These are phyloP conservation scores for Aspergillus sp. DNA, from an alignment of 2,329 filamentous ascomycete genomes.

Conservation along the genomic window DNA sequence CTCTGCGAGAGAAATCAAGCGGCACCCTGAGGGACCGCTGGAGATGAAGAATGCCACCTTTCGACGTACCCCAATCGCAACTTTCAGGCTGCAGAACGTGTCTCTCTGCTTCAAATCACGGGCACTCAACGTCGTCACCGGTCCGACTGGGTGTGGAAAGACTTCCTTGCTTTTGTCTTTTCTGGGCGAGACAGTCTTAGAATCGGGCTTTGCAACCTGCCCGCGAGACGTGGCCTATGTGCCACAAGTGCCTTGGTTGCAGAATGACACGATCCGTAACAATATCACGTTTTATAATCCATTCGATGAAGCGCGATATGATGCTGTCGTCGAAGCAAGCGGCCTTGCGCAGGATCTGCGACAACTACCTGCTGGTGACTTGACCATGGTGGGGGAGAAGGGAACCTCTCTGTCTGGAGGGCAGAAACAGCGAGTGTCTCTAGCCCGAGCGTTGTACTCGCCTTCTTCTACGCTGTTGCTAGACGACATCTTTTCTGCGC, in stretches of 20 bases:
- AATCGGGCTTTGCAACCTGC: slow-evolving; percentile 26
- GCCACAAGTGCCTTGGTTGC: slow-evolving; percentile 63
- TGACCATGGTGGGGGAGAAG: slow-evolving; percentile 60
- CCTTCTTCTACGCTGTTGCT: slow-evolving; percentile 55
- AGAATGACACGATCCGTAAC: slow-evolving; percentile 63
- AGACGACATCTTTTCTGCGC: slow-evolving; percentile 59
- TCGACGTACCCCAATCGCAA: slow-evolving; percentile 49
- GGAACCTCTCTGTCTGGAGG: slow-evolving; percentile 63
- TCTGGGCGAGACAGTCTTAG: slow-evolving; percentile 24
- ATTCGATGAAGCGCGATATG: slow-evolving; percentile 56
- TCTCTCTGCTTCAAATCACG: slow-evolving; percentile 52
- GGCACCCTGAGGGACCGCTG: slow-evolving; percentile 51
- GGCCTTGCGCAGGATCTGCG: slow-evolving; percentile 56
- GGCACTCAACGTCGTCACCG: slow-evolving; percentile 55
- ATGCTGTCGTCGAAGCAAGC: slow-evolving; percentile 60
- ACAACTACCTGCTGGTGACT: slow-evolving; percentile 56
- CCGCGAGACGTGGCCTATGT: slow-evolving; percentile 57
- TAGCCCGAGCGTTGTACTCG: slow-evolving; percentile 59
- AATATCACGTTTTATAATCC: slow-evolving; percentile 62
- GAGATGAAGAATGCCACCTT: slow-evolving; percentile 49
- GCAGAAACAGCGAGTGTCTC: slow-evolving; percentile 60
- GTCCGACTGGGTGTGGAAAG: slow-evolving; percentile 57
- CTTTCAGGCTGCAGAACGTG: slow-evolving; percentile 45
- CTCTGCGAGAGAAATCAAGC: slow-evolving; percentile 48
- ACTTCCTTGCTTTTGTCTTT: slow-evolving; percentile 49